Base-by-base conservation (phyloP, 768 basidiomycete genomes). In the Naematelia encephala region DNA sequence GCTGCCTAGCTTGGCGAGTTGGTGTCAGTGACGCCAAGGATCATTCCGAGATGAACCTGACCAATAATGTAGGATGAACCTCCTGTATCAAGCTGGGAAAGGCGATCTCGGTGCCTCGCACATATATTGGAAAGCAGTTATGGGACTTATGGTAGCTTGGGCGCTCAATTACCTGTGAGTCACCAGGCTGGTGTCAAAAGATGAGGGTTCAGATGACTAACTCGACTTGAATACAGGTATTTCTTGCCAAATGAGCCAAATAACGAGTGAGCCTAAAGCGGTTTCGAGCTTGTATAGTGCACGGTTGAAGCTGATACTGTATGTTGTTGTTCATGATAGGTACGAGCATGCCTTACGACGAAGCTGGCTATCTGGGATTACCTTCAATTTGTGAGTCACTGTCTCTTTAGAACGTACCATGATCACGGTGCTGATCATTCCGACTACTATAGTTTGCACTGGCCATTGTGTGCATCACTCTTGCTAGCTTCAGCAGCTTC, bases 401-500 rank as follows among this genome's bases (percentile, higher is more conserved):
- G 8, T 4, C 49, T 51, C 22, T 54, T n/a, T 39, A 39, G 14
- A 22, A 42, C 22, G 11, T 10, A 4, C 21, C 22, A 43, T n/a
- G 16, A 2, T 3, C 34, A 19, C 25, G 2, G 23, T 34, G 52
- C 55, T 64, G 30, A 52, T 16, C 34, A 8, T 45, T 28, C 12
- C n/a, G n/a, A n/a, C n/a, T n/a, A n/a, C n/a, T n/a, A 30, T 26
- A 66, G 68, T 29, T 65, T 73, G 11, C 73, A 76, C 53, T 72
- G 66, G 56, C 73, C 73, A 5, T 59, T 75, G 0, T 61, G 56
- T 29, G 67, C 71, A 25, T 56, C 66, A 2, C 61, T 74, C 4
- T 58, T 75, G 12, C 61, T 76, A 21, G 65, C 68, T 4, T 66
- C 66, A 0, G 70, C 70, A 1, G 73, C 73, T 14, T 47, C 62